Percentiles rank a stretch among this genome's conserved stretches.
Evolutionary conservation across 106 monocot species (phyloP).

Genomic region (Platanthera zijinensis): DNA sequence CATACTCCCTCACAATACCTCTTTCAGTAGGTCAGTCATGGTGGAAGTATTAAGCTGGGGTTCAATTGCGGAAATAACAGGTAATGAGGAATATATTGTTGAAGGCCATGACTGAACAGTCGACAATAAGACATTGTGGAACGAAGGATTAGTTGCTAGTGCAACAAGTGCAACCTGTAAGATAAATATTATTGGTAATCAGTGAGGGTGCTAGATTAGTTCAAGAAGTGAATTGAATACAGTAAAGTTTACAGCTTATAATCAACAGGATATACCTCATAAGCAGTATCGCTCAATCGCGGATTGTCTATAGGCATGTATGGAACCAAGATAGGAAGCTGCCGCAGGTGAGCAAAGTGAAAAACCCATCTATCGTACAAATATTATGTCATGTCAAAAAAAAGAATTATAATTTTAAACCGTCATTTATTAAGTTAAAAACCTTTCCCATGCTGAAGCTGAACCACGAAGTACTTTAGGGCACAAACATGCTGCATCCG

Average conservation of each 20-base stretch:
- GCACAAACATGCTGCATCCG: slow-evolving; percentile 90
- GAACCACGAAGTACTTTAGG: slow-evolving; percentile 93
- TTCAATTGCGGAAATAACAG: slow-evolving; percentile 95
- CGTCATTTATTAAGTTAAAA: slow-evolving; percentile 5
- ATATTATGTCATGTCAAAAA: slow-evolving; percentile 7
- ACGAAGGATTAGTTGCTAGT: slow-evolving; percentile 77
- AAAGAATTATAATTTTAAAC: slow-evolving; percentile 4
- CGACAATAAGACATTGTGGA: slow-evolving; percentile 73
- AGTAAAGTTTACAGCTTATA: not conserved
- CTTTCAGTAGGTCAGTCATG: slow-evolving; percentile 74
- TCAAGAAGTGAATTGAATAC: not conserved
- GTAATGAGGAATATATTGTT: slow-evolving; percentile 66
- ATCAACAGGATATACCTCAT: slow-evolving; percentile 53
- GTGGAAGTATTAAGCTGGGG: slow-evolving; percentile 74
- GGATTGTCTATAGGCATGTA: slow-evolving; percentile 93
- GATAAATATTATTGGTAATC: not conserved
- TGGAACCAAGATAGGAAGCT: slow-evolving; percentile 91
- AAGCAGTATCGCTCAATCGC: slow-evolving; percentile 77
- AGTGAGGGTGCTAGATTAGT: not conserved
- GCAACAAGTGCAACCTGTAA: slow-evolving; percentile 92
- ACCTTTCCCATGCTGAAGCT: slow-evolving; percentile 92
- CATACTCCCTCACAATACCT: slow-evolving; percentile 56
- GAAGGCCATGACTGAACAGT: slow-evolving; percentile 82
- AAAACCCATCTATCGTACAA: slow-evolving; percentile 82
- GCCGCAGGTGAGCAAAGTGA: slow-evolving; percentile 93